Evolutionary conservation across 306 rosid genomes (phyloP), one percentile per base, ranked within the genome.

Genomic region (Medicago lupulina): DNA sequence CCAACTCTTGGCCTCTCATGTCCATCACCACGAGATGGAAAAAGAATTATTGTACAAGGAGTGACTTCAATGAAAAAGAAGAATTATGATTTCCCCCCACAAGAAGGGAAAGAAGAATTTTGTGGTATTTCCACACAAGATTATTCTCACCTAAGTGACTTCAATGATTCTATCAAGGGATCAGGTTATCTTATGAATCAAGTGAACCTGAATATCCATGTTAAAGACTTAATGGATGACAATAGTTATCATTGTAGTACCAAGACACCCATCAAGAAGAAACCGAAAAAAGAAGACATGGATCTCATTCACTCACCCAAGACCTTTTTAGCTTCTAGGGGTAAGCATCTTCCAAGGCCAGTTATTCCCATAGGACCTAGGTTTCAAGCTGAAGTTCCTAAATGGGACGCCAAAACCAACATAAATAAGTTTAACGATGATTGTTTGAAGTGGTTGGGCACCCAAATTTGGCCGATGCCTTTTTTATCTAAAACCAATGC

Each of bases 321-420:
- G 34, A 74, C 28, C 46, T 70, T 54, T 47, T 65, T 70, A 49
- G 17, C 77, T 59, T 41, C 59, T 19, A 4, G 31, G 13, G 65
- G 34, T 8, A 62, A 53, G 61, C 58, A 34, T 41, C 34, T 38
- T 31, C 66, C 51, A 14, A 79, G 76, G 51, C 63, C 76, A 14
- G 36, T 75, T 67, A 76, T 89, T 70, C 89, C 93, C 0, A 46
- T 79, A 55, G 86, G 89, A 51, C 74, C 90, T 7, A 55, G 60
- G 67, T 86, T 89, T 83, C 89, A 89, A 83, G 89, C 84, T 15
- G 76, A 70, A 19, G 12, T 85, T 81, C 85, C 85, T 36, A 74
- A 62, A 2, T 75, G 85, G 85, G 80, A 67, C 66, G 67, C 58
- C 28, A 51, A 31, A 36, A 15, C 70, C 17, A 41, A 66, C 40